Base-by-base conservation (phyloP, 257 asterid genomes). In the Forsythia viridissima region DNA sequence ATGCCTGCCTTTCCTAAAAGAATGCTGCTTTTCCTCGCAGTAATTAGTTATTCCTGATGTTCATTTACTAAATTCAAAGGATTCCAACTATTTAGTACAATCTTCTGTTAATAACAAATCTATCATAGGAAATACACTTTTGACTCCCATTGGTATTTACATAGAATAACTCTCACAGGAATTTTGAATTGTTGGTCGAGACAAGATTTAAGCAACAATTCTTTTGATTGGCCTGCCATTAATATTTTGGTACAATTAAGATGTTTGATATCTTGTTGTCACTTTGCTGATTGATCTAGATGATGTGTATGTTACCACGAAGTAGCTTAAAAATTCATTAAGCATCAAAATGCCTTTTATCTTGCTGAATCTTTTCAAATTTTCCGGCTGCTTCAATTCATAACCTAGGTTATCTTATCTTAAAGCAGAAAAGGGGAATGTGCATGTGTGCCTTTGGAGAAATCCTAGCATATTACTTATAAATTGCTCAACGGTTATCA, bases 401-500 rank as follows among this genome's bases (percentile, higher is more conserved):
- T 38, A 72, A 55, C 16, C 24, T 6, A 18, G 61, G 46, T 70
- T 20, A 1, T 15, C 39, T 70, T 20, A 1, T 15, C 20, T 46
- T n/a, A 70, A 43, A 67, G 41, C 15, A 59, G 36, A 43, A 8
- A 37, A 74, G 43, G 42, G 36, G 38, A 70, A 70, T 59, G 13
- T 6, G 12, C 7, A 24, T 16, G 7, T 1, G 41, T 70, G 46
- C 74, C 39, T 13, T 59, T 41, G 18, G 55, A 40, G 16, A 43
- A 46, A 72, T 5, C 57, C 21, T 57, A 63, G 5, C 18, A 63
- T 21, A 24, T 8, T 63, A 63, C 70, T 63, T 11, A 37, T 75
- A 39, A 77, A 46, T 79, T 81, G 80, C 77, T 79, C 71, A 73
- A 73, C 63, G 79, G 51, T 34, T 18, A 21, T 20, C 71, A 73